Base-by-base conservation (phyloP, 1,284 basidiomycete species). In the Fomitopsis betulina region DNA sequence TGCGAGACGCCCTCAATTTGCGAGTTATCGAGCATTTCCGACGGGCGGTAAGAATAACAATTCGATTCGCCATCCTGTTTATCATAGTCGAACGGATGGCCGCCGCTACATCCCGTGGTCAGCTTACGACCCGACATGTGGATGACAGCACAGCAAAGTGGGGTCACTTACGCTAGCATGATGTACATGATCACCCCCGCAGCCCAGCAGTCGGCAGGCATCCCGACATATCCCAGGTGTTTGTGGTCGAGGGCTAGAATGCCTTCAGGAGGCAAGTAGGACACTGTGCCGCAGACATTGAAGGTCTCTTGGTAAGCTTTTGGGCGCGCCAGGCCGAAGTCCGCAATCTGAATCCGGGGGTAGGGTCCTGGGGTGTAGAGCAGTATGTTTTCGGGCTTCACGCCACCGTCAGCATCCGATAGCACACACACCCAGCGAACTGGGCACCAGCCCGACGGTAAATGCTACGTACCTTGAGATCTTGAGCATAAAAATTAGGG, bases 321-420 rank as follows among this genome's bases (percentile, higher is more conserved):
- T n/a, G 83, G 82, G n/a, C 89, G 83, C 10, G 92, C 91, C 21
- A 93, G 82, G 6, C 93, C 93, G 68, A 95, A 94, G 71, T 95
- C 93, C 17, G 89, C 91, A 40, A 95, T 87, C 58, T 91, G 79
- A 43, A 94, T 83, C 42, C 87, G 86, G 50, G 93, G 93, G 68
- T 91, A 94, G 1, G 88, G 82, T 2, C 88, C 88, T 8, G 89
- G 86, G 2, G 81, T 78, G 63, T 85, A 77, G 3, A 96, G 78
- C 9, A 96, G 77, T 56, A 95, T 87, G 64, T 95, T 95, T 73
- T 95, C 93, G 37, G 92, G 92, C 89, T 92, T 19, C 19, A 27
- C 13, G 4, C 12, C 27, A 13, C 30, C 19, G 37, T 42, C 49
- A 50, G 37, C 23, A 49, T 19, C 19, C 38, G 39, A 47, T 33